A percentile compares a stretch with the other conserved stretches of the same genome.
These are phyloP conservation scores for Grammothele lineata DNA, from an alignment of 768 basidiomycete species.

Conservation along the genomic window DNA sequence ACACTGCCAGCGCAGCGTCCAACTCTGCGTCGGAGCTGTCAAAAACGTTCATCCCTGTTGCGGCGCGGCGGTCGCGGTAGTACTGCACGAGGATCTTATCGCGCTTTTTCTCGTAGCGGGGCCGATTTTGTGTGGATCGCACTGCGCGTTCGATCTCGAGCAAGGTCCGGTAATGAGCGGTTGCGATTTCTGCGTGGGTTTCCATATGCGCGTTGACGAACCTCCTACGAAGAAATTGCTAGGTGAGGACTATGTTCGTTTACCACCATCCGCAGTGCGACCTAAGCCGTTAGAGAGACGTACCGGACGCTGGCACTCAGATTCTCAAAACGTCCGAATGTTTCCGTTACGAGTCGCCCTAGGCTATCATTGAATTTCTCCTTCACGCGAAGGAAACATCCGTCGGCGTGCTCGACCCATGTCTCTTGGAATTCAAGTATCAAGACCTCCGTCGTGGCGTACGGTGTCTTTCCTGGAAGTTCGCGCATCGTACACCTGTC, in stretches of 20 bases:
- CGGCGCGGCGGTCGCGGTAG: background rate
- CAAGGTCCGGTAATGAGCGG: background rate
- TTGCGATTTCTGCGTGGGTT: background rate
- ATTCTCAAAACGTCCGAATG: slow-evolving; percentile 37
- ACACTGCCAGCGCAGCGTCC: background rate
- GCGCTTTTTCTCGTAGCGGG: slow-evolving; percentile 29
- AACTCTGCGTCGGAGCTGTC: background rate
- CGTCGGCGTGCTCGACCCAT: slow-evolving; percentile 33
- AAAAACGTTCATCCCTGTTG: background rate
- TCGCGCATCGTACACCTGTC: slow-evolving; percentile 36
- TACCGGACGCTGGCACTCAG: slow-evolving; percentile 34
- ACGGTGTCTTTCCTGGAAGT: slow-evolving; percentile 41
- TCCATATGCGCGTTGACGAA: slow-evolving; percentile 5
- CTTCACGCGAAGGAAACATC: slow-evolving; percentile 33
- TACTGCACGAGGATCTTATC: slow-evolving; percentile 36
- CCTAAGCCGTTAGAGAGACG: background rate
- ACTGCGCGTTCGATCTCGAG: slow-evolving; percentile 13
- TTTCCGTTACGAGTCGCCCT: slow-evolving; percentile 22
- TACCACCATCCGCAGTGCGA: background rate
- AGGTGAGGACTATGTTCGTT: no score
- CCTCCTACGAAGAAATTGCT: slow-evolving; percentile 1
- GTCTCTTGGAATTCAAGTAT: slow-evolving; percentile 33
- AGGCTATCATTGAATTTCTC: slow-evolving; percentile 28
- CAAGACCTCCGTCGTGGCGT: slow-evolving; percentile 34
- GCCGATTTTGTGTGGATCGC: slow-evolving; percentile 38